Evolutionary conservation across 2,329 filamentous ascomycete species (phyloP), one percentile per base, ranked within the genome.

Genomic region (Knufia petricola): DNA sequence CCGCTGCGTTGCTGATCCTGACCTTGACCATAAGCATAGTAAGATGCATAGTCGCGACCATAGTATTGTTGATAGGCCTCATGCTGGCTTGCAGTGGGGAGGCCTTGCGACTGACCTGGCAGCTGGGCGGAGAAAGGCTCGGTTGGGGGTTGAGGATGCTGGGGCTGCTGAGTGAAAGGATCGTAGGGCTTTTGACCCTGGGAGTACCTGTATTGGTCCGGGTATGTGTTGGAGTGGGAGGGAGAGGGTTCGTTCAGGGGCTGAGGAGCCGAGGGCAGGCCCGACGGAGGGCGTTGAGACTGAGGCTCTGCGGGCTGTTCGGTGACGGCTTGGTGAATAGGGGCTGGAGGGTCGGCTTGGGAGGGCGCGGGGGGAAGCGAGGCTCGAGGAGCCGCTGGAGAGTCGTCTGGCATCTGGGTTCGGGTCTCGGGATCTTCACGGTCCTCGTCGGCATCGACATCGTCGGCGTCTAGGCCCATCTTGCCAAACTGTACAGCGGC

Each of bases 401-500:
- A 95, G 63, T 95, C 89, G 57, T 90, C 87, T 23, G 90, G 90
- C 54, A 90, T 88, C 63, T 95, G 90, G 56, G 87, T 82, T 61
- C 90, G 83, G 49, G 92, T 96, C 74, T 96, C 90, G 34, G 90
- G 82, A 66, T 96, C 88, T 70, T 98, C 92, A 54, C 89, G 81
- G 62, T 95, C 88, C 55, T 90, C 88, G 62, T 96, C 92, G 54
- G 95, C 86, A 61, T 95, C 89, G 23, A 73, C 65, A 47, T 88
- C 85, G 52, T 78, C 78, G 46, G 82, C 88, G 63, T 86, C 89
- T 61, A 98, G 68, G 62, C 84, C 94, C 74, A 98, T 87, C 65
- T 89, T 94, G 55, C 92, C 92, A 65, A 98, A 98, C 64, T 96
- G 90, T 42, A 98, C 88, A 43, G 89, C 85, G 57, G 90, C 81